phyloP scores from a whole-genome alignment of 345 rosid species.

The Cardamine chenopodiifolia region DNA sequence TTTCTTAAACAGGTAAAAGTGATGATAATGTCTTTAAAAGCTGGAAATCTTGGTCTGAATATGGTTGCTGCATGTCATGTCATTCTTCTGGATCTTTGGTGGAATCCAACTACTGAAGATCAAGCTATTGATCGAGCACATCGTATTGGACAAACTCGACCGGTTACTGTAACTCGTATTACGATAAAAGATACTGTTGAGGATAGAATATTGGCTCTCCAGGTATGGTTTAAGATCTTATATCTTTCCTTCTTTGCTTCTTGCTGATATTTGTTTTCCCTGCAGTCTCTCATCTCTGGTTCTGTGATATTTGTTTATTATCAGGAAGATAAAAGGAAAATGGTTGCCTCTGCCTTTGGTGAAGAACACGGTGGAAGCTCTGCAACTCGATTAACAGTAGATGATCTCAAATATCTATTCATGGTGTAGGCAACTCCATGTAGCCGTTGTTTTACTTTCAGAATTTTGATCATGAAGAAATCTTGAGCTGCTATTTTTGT shows the following conservation, averaged over 20 bases:
- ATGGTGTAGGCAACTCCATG: conserved; percentile 45
- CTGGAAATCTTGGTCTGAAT: conserved; percentile 95
- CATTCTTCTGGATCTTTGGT: conserved; percentile 94
- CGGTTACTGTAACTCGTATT: conserved; percentile 87
- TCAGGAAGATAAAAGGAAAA: conserved; percentile 91
- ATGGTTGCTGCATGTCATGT: conserved; percentile 98
- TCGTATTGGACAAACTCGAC: conserved; percentile 97
- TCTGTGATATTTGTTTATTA: conserved; percentile 21
- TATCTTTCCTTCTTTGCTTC: background rate
- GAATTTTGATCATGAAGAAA: conserved; percentile 42
- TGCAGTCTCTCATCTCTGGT: conserved; percentile 12
- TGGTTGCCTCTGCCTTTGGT: conserved; percentile 99
- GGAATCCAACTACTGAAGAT: conserved; percentile 81
- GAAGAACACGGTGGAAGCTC: conserved; percentile 81
- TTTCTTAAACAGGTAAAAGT: conserved; percentile 61
- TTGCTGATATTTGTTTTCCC: background rate
- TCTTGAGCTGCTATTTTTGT: conserved; percentile 47
- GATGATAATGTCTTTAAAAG: conserved; percentile 95
- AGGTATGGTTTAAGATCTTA: conserved; percentile 53
- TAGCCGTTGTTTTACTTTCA: conserved; percentile 18
- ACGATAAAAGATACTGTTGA: conserved; percentile 84
- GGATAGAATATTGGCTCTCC: conserved; percentile 83
- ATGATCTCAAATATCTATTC: conserved; percentile 74
- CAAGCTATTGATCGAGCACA: conserved; percentile 80
- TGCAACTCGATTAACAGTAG: conserved; percentile 78